Percentiles rank a stretch among this genome's conserved stretches.
phyloP scores from a whole-genome alignment of 352 stramenopile species.

The Elongisporangium prolatum region DNA sequence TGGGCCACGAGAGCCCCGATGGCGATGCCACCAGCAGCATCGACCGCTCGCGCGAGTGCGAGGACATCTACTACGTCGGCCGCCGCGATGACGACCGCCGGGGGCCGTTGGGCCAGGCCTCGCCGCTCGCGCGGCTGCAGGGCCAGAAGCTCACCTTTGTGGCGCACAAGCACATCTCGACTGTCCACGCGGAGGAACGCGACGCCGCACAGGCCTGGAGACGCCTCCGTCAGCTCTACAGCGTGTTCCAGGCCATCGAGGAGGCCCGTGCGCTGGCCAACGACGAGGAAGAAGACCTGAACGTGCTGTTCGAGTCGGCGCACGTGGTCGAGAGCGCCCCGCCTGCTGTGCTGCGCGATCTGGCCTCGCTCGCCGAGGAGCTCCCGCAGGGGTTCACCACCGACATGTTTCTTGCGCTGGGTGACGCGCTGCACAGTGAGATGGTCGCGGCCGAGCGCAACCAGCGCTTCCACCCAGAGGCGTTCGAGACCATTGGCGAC shows the following conservation, averaged over 20 bases:
- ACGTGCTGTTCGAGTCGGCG: constrained; percentile 36
- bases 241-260: constrained; percentile 44
- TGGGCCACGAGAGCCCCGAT: constrained; percentile 47
- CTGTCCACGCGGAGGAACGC: constrained; percentile 38
- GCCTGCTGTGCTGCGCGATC: constrained; percentile 31
- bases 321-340: constrained; percentile 26
- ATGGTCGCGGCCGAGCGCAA: constrained; percentile 48
- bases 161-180: constrained; percentile 20
- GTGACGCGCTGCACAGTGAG: constrained; percentile 64
- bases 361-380: constrained; percentile 38
- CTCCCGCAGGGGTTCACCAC: constrained; percentile 69
- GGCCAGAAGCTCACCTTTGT: constrained; percentile 2
- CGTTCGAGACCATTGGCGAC: constrained; percentile 49
- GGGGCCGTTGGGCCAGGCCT: constrained; percentile 20
- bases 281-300: constrained; percentile 38
- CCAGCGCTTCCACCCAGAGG: constrained; percentile 32
- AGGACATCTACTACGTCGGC: constrained; percentile 40
- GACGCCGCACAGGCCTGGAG: constrained; percentile 48
- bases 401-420: constrained; percentile 61
- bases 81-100: constrained; percentile 22
- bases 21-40: constrained; percentile 18
- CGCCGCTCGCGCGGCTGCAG: constrained; percentile 5
- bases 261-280: constrained; percentile 9
- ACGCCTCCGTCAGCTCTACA: constrained; percentile 54
- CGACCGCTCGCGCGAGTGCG: constrained; percentile 15